phyloP scores from a whole-genome alignment of 2,329 filamentous ascomycete genomes.

The Aureobasidium sp. region DNA sequence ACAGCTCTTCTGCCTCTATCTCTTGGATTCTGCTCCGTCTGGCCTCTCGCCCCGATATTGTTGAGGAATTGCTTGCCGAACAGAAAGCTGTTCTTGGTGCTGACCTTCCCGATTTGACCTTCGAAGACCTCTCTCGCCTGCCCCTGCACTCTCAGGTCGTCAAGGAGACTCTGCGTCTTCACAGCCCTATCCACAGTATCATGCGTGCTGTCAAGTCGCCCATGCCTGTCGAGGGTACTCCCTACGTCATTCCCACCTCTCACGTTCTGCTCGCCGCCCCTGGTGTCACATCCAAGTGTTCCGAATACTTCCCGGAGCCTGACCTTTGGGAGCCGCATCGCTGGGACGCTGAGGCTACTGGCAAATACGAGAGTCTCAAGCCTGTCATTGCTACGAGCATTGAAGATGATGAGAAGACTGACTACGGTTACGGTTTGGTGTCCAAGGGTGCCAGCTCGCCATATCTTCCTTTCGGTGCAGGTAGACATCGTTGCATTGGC shows the following conservation, averaged over 20 bases:
- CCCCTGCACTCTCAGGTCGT: slow-evolving; percentile 77
- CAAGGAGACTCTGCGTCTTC: slow-evolving; percentile 85
- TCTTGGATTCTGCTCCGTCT: slow-evolving; percentile 81
- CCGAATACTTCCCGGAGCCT: slow-evolving; percentile 74
- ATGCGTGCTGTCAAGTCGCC: slow-evolving; percentile 86
- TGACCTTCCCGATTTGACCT: slow-evolving; percentile 66
- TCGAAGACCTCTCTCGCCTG: slow-evolving; percentile 70
- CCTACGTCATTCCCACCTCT: slow-evolving; percentile 70
- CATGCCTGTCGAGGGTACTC: slow-evolving; percentile 74
- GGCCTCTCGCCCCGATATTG: slow-evolving; percentile 66
- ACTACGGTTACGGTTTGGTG: slow-evolving; percentile 90
- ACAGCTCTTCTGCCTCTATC: slow-evolving; percentile 77
- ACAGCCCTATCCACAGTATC: slow-evolving; percentile 92
- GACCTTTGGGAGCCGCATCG: slow-evolving; percentile 82
- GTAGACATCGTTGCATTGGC: slow-evolving; percentile 88
- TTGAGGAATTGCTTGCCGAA: slow-evolving; percentile 77
- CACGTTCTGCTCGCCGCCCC: slow-evolving; percentile 81
- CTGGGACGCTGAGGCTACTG: slow-evolving; percentile 60
- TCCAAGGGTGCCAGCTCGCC: slow-evolving; percentile 85
- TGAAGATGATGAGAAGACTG: slow-evolving; percentile 64
- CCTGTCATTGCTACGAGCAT: slow-evolving; percentile 20
- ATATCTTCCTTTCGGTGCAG: slow-evolving; percentile 90
- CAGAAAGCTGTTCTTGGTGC: slow-evolving; percentile 66
- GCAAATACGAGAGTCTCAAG: slow-evolving; percentile 27
- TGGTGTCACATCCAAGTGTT: slow-evolving; percentile 67